Evolutionary conservation across 2,329 filamentous ascomycete genomes (phyloP).

Genomic region (Macroventuria anomochaeta): DNA sequence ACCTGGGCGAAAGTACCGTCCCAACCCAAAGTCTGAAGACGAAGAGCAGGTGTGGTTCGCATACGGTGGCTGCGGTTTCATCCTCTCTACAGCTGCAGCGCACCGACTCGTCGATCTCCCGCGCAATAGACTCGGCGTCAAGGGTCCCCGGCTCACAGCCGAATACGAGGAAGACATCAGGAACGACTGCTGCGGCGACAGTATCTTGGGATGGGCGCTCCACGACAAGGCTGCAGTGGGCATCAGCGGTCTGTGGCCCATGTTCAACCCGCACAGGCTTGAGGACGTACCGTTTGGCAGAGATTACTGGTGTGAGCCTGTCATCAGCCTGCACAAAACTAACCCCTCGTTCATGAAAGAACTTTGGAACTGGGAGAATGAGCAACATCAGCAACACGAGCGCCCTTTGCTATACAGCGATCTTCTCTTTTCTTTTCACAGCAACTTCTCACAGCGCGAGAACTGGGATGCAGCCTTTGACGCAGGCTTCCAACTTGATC

Average conservation of each 20-base stretch:
- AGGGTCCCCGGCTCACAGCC: slow-evolving; percentile 16
- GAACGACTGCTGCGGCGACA: slow-evolving; percentile 50
- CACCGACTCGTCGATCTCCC: slow-evolving; percentile 49
- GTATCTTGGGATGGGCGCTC: slow-evolving; percentile 31
- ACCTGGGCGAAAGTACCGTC: slow-evolving; percentile 13
- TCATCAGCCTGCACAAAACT: slow-evolving; percentile 41
- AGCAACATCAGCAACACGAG: slow-evolving; percentile 17
- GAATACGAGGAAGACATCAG: slow-evolving; percentile 16
- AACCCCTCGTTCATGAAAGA: slow-evolving; percentile 51
- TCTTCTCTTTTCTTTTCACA: slow-evolving; percentile 11
- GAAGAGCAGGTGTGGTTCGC: slow-evolving; percentile 49
- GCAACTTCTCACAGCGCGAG: slow-evolving; percentile 10
- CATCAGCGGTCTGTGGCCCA: slow-evolving; percentile 43
- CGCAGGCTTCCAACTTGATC: slow-evolving; percentile 16
- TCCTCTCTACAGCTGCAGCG: slow-evolving; percentile 56
- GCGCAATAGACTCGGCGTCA: slow-evolving; percentile 20
- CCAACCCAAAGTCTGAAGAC: slow-evolving; percentile 32
- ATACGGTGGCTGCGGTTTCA: slow-evolving; percentile 47
- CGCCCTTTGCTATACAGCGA: slow-evolving; percentile 21
- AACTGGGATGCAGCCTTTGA: slow-evolving; percentile 18
- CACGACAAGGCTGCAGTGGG: slow-evolving; percentile 26
- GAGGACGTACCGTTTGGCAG: slow-evolving; percentile 41
- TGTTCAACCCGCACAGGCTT: slow-evolving; percentile 49
- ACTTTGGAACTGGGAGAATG: slow-evolving; percentile 52
- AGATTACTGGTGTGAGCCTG: slow-evolving; percentile 48